phyloP scores from a whole-genome alignment of 495 filamentous ascomycete species.

The Cercophora scortea region DNA sequence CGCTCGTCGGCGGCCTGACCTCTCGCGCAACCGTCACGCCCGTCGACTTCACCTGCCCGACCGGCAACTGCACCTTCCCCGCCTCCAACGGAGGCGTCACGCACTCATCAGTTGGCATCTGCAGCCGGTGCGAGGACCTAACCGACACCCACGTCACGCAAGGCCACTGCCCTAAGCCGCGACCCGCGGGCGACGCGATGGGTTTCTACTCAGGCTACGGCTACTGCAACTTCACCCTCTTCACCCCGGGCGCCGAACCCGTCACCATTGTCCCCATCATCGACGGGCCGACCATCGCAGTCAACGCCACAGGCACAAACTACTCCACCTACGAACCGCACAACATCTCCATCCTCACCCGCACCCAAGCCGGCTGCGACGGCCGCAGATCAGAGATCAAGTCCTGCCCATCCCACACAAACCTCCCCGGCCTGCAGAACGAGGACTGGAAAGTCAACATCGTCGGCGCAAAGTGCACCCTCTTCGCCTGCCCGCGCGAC shows the following conservation, averaged over 20 bases:
- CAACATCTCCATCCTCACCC: background rate
- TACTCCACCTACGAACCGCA: background rate
- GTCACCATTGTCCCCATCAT: background rate
- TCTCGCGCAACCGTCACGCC: background rate
- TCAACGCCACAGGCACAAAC: background rate
- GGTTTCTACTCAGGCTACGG: background rate
- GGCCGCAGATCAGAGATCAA: background rate
- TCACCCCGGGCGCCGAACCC: background rate
- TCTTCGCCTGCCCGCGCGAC: slow-evolving; percentile 2
- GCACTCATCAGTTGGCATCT: slow-evolving; percentile 2
- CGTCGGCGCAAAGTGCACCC: background rate
- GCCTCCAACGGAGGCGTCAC: slow-evolving; percentile 1
- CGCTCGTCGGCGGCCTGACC: background rate
- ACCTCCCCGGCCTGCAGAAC: background rate
- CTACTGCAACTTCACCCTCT: background rate
- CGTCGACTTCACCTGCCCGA: background rate
- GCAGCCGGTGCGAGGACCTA: background rate
- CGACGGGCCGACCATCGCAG: background rate
- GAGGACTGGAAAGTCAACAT: background rate
- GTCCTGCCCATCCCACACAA: background rate
- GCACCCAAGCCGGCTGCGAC: slow-evolving; percentile 1
- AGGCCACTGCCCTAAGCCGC: background rate
- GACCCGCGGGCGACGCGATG: background rate
- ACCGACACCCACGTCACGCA: background rate
- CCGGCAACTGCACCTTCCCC: slow-evolving; percentile 6